These are phyloP conservation scores for Fusarium subtropicale DNA, from an alignment of 2,329 filamentous ascomycete species.

Conservation along the genomic window DNA sequence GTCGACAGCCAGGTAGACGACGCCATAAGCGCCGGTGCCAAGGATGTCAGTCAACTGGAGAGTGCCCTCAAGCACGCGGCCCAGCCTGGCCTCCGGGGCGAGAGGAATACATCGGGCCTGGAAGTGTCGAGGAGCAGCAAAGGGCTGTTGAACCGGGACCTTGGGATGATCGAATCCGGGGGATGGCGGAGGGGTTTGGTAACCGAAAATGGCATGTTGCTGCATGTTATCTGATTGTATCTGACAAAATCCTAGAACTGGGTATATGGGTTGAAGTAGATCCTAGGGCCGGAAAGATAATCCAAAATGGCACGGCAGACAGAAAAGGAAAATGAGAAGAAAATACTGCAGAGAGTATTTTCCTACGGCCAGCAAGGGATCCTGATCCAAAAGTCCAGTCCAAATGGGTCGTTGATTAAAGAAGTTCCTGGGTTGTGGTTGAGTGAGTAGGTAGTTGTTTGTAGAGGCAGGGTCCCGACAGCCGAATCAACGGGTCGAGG, in stretches of 20 bases:
- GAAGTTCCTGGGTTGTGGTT: conserved; percentile 38
- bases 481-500: conserved; percentile 65
- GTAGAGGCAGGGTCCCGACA: conserved; percentile 49
- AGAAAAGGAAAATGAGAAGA: conserved; percentile 43
- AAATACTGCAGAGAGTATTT: conserved; percentile 39
- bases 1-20: conserved; percentile 91
- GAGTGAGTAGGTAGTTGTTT: conserved; percentile 42
- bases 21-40: conserved; percentile 94
- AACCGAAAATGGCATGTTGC: conserved; percentile 67
- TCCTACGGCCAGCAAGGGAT: conserved; percentile 44
- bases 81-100: conserved; percentile 85
- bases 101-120: conserved; percentile 65
- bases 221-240: conserved; percentile 64
- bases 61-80: conserved; percentile 82
- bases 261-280: conserved; percentile 34
- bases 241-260: conserved; percentile 41
- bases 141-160: conserved; percentile 56
- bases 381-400: conserved; percentile 48
- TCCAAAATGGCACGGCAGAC: conserved; percentile 43
- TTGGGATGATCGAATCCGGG: conserved; percentile 65
- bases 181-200: conserved; percentile 69
- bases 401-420: conserved; percentile 42
- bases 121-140: conserved; percentile 53
- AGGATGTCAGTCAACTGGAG: conserved; percentile 87
- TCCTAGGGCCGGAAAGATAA: conserved; percentile 37